Conservation (phyloP, 1,284 basidiomycete genomes). For the Cystobasidium sp. region DNA sequence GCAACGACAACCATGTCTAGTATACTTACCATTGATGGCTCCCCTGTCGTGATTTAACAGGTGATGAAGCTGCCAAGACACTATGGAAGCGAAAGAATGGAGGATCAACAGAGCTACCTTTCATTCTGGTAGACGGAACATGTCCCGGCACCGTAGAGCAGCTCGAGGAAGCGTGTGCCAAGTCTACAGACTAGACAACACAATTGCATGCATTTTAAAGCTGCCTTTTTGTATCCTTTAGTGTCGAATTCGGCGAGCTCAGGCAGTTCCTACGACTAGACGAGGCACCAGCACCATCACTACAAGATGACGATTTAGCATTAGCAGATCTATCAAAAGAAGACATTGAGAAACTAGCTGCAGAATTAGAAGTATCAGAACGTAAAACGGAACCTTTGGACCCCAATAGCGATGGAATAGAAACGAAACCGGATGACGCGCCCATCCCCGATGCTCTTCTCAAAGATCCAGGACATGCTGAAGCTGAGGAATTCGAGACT, state of each 20-base stretch:
- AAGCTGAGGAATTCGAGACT: conserved; percentile 39
- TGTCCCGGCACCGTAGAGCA: conserved; percentile 29
- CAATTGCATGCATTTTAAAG: neutral
- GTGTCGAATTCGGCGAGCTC: conserved; percentile 41
- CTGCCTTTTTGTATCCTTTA: neutral
- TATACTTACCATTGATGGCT: no score
- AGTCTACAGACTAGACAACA: neutral
- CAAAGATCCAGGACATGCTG: conserved; percentile 33
- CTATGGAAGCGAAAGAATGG: conserved; percentile 42
- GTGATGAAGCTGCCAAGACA: conserved; percentile 40
- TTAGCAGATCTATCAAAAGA: conserved; percentile 34
- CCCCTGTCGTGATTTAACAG: neutral
- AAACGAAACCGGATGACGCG: conserved; percentile 25
- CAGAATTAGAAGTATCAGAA: conserved; percentile 36
- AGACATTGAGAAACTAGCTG: conserved; percentile 25
- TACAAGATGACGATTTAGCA: conserved; percentile 36
- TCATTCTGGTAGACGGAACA: conserved; percentile 38
- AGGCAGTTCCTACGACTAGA: conserved; percentile 39
- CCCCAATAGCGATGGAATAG: conserved; percentile 23
- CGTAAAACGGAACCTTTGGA: conserved; percentile 21
- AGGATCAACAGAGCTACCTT: conserved; percentile 36
- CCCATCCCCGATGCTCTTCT: conserved; percentile 10
- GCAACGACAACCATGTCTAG: no score
- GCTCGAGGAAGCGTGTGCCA: conserved; percentile 38
- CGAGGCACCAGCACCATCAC: conserved; percentile 39